phyloP scores from a whole-genome alignment of 345 rosid genomes.

The Gossypium mustelinum region DNA sequence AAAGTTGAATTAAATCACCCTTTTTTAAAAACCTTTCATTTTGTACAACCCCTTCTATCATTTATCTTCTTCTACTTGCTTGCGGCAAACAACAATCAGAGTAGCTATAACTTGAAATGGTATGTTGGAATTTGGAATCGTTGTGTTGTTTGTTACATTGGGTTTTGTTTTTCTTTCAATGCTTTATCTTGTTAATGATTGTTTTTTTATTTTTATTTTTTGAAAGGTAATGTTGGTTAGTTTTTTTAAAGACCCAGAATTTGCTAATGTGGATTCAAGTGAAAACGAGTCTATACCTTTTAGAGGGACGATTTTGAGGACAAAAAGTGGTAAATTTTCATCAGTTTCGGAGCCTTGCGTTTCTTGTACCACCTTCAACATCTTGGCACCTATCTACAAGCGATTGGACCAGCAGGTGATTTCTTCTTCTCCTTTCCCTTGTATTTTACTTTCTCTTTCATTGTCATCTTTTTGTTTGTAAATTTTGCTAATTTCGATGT shows the following conservation, averaged over 20 bases:
- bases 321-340: slow-evolving; percentile 10
- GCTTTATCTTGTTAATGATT: neutral
- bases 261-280: slow-evolving; percentile 31
- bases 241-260: slow-evolving; percentile 19
- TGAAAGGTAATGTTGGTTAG: slow-evolving; percentile 26
- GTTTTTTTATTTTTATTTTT: neutral
- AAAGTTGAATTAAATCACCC: neutral
- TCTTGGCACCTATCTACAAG: slow-evolving; percentile 79
- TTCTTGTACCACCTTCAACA: slow-evolving; percentile 78
- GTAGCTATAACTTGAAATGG: neutral
- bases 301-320: slow-evolving; percentile 23
- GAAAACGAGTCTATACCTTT: slow-evolving; percentile 20
- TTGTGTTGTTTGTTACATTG: neutral
- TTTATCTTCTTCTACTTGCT: neutral
- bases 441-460: neutral
- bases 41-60: neutral
- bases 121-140: neutral
- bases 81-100: neutral
- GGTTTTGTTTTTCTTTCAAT: neutral
- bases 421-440: slow-evolving; percentile 6
- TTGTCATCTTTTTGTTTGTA: neutral
- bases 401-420: slow-evolving; percentile 55
- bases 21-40: neutral
- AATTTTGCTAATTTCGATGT: neutral
- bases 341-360: slow-evolving; percentile 37